phyloP scores from a whole-genome alignment of 257 asterid species.

The Haberlea rhodopensis region DNA sequence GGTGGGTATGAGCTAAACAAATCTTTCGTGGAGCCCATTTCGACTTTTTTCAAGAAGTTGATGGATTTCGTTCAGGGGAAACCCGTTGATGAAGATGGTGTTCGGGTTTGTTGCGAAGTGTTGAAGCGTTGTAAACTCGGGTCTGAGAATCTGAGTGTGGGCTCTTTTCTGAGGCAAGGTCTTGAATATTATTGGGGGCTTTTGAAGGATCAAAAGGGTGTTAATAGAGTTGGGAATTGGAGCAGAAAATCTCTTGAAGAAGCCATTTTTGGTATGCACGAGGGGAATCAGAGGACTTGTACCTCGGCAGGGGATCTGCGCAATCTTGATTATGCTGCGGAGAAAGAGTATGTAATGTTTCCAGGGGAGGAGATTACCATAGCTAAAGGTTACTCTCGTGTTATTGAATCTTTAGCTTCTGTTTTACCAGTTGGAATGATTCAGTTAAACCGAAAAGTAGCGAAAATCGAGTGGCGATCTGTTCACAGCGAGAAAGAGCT shows the following conservation, averaged over 20 bases:
- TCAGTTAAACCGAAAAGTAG: conserved; percentile 53
- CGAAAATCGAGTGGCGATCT: conserved; percentile 57
- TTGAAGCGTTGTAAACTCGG: conserved; percentile 10
- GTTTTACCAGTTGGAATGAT: conserved; percentile 61
- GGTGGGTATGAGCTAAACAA: conserved; percentile 52
- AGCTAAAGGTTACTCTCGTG: conserved; percentile 60
- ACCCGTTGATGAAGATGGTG: conserved; percentile 24
- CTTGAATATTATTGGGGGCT: conserved; percentile 49
- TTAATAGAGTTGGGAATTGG: conserved; percentile 44
- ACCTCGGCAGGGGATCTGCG: conserved; percentile 65
- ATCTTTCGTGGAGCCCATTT: conserved; percentile 54
- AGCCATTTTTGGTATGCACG: conserved; percentile 67
- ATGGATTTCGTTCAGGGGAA: conserved; percentile 69
- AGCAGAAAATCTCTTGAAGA: conserved; percentile 38
- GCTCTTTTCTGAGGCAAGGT: conserved; percentile 59
- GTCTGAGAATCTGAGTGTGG: conserved; percentile 40
- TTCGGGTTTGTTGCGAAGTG: conserved; percentile 1
- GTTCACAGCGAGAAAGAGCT: not conserved
- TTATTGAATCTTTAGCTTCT: conserved; percentile 60
- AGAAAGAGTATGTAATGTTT: conserved; percentile 62
- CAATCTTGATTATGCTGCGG: conserved; percentile 61
- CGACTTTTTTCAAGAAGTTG: conserved; percentile 48
- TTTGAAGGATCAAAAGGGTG: conserved; percentile 21
- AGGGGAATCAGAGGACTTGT: conserved; percentile 65
- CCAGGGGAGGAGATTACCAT: conserved; percentile 84